Base-by-base conservation (phyloP, 2,329 filamentous ascomycete species). In the Aphanoascus verrucosus region DNA sequence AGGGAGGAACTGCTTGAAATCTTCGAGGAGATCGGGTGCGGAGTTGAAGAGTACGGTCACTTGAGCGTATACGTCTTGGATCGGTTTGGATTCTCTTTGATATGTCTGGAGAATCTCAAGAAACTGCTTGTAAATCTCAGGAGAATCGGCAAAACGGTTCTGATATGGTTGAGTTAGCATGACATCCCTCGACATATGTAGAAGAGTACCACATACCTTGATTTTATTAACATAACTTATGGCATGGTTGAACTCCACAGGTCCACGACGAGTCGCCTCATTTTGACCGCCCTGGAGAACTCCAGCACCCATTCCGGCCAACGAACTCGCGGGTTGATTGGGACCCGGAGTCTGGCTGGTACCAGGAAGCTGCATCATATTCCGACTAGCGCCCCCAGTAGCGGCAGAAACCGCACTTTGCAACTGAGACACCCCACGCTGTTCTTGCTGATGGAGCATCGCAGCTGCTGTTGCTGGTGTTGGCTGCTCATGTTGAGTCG, bases 211-310 rank as follows among this genome's bases (percentile, higher is more conserved):
- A 56, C 79, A 68, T 73, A 93, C 90, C 84, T 98, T 98, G 64
- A 98, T 98, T 73, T 98, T 98, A 67, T 98, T 98, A 52, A 98
- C 93, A 64, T 98, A 98, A 68, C 90, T 97, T 59, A 98, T 98
- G 0, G 93, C 93, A 71, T 98, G 93, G 67, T 98, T 98, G 70
- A 98, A 98, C 66, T 98, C 93, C 15, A 98, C 93, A 1, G 93
- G 93, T 0, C 90, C 91, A 53, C 90, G 82, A 65, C 93, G 94
- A 69, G 94, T 90, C 66, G 87, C 62, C 50, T 75, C 76, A 50
- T 69, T 70, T 53, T 74, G 71, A n/a, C 67, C 68, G 23, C 70
- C 74, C 72, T 70, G 78, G 72, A 68, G 79, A 72, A 71, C 84
- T 70, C 70, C 80, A 20, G 52, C 37, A 19, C 76, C 77, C 56